These are phyloP conservation scores for Heracleum sosnowskyi DNA, from an alignment of 129 eudicot species.

Conservation along the genomic window DNA sequence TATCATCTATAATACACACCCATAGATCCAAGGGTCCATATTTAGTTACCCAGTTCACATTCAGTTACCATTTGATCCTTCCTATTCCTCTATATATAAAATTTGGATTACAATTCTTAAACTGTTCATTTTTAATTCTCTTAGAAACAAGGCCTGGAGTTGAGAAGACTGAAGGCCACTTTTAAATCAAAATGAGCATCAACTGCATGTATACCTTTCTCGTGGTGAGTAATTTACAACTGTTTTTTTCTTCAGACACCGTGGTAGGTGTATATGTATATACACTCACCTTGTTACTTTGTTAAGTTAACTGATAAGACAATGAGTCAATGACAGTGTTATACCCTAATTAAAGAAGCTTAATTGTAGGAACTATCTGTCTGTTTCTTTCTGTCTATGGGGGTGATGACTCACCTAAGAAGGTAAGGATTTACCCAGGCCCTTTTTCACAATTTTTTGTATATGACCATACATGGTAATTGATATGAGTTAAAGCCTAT, in stretches of 20 bases:
- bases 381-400: not conserved
- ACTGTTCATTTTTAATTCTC: not conserved
- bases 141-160: constrained; percentile 45
- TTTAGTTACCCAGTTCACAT: no score
- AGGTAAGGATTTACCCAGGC: not conserved
- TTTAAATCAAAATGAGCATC: constrained; percentile 37
- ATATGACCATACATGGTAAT: not conserved
- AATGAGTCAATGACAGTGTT: not conserved
- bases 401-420: not conserved
- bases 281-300: not conserved
- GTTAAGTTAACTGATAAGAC: not conserved
- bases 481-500: not conserved
- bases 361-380: not conserved
- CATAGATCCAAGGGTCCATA: no score
- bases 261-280: not conserved
- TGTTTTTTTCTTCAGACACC: not conserved
- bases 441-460: not conserved
- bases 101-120: not conserved
- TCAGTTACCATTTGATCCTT: no score
- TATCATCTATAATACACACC: no score
- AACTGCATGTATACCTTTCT: constrained; percentile 11
- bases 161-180: constrained; percentile 27
- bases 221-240: constrained; percentile 11
- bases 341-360: not conserved
- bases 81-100: no score